Evolutionary conservation across 768 basidiomycete genomes (phyloP), one percentile per base, ranked within the genome.

Genomic region (Auriscalpium orientale): DNA sequence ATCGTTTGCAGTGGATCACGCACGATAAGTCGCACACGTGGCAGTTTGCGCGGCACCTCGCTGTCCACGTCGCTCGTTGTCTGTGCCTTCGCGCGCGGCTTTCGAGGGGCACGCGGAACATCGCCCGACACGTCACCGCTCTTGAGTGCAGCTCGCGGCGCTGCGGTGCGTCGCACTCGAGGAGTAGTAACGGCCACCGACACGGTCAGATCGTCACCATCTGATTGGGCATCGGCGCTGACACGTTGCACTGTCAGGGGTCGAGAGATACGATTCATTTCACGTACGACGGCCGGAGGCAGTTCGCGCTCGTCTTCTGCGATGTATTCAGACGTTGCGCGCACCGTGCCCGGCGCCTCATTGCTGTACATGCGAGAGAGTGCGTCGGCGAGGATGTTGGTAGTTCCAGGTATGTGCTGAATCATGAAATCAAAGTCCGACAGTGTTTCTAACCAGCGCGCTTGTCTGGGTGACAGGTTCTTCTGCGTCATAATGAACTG

Each of bases 371-470:
- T 46, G 0, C 59, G 56, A 22, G 64, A 68, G 10, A 66, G 22
- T 0, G 59, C 59, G 53, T 73, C 69, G 0, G 68, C 66, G 0
- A 71, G 45, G 0, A 59, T 20, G 46, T 72, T 73, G 0, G 58
- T 48, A 2, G 36, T 38, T 0, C 72, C 71, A 0, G 64, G 67
- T 3, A 73, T 46, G 28, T 73, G 71, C 4, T 59, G 35, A 1
- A 72, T 62, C 3, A 53, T 46, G 15, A 70, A 72, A 40, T 71
- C 61, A 35, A 68, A 73, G 18, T 71, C 60, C 4, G 56, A 54
- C 0, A 72, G 22, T 28, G 22, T 28, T 71, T 28, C 22, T 28
- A 28, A 28, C 22, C 22, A 28, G 3, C 22, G 22, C 37, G 56
- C 56, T 53, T 71, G 70, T 20, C 65, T 38, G 0, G 48, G 58